A percentile compares a stretch with the other conserved stretches of the same genome.
Conservation (phyloP, 257 asterid species). For the Coffea canephora region DNA sequence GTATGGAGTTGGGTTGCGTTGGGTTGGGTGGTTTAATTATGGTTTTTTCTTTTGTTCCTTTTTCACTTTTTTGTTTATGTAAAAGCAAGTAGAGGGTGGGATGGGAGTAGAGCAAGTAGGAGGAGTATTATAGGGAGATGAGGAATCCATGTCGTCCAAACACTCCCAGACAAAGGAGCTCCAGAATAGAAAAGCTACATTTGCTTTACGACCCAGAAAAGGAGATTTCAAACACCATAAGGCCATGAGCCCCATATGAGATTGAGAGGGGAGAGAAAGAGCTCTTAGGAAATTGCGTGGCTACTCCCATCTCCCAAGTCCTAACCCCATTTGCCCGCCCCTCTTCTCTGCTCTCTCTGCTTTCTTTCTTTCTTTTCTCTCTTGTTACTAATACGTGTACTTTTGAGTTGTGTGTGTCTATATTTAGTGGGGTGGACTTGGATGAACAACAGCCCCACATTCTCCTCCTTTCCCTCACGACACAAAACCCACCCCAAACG, state of each 20-base stretch:
- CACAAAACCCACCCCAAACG: constrained; percentile 23
- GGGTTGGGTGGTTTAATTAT: not conserved
- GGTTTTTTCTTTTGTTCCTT: not conserved
- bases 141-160: constrained; percentile 95
- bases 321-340: not conserved
- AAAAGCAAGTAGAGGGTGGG: constrained; percentile 3
- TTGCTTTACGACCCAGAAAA: constrained; percentile 83
- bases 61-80: not conserved
- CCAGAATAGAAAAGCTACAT: constrained; percentile 68
- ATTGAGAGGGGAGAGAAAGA: not conserved
- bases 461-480: constrained; percentile 32
- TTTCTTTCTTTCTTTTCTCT: constrained; percentile 1
- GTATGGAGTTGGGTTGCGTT: not conserved
- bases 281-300: constrained; percentile 60
- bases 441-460: constrained; percentile 42
- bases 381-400: too few species aligned
- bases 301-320: constrained; percentile 14
- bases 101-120: constrained; percentile 3
- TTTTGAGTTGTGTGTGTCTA: constrained; percentile 27
- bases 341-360: not conserved
- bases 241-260: not conserved
- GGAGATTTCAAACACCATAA: constrained; percentile 52
- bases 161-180: constrained; percentile 81
- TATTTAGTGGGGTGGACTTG: constrained; percentile 48
- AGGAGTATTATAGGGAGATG: constrained; percentile 27